These are phyloP conservation scores for Lachancea mirantina DNA, from an alignment of 805 yeast species.

Conservation along the genomic window DNA sequence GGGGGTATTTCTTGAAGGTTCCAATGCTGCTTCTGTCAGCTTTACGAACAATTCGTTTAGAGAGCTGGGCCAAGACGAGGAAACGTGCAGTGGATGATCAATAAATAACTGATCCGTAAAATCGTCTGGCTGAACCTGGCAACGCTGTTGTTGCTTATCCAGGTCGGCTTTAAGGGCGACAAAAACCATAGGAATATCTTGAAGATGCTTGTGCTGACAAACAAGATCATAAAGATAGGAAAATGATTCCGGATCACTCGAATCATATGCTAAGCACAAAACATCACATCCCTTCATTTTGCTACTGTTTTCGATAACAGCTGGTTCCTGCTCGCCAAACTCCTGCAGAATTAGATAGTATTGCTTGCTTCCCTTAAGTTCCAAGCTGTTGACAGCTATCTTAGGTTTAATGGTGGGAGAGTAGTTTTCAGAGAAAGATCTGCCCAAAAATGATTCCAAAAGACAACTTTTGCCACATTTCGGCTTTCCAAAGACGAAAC, in stretches of 20 bases:
- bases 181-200: conserved; percentile 71
- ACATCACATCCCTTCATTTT: conserved; percentile 85
- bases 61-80: conserved; percentile 85
- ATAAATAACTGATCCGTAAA: conserved; percentile 60
- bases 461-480: conserved; percentile 84
- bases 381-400: conserved; percentile 86
- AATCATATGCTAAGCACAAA: conserved; percentile 82
- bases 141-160: conserved; percentile 91
- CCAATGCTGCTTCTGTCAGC: conserved; percentile 78
- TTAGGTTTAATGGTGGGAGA: conserved; percentile 78
- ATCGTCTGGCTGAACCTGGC: conserved; percentile 79
- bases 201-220: conserved; percentile 47
- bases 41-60: conserved; percentile 78
- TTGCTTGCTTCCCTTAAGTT: conserved; percentile 89
- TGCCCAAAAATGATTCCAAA: conserved; percentile 71
- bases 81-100: conserved; percentile 83
- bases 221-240: conserved; percentile 71
- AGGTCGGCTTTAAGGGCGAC: conserved; percentile 94
- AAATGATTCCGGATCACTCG: conserved; percentile 93
- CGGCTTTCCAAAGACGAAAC: conserved; percentile 79
- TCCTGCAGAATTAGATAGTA: conserved; percentile 89
- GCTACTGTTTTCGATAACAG: conserved; percentile 61
- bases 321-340: conserved; percentile 78
- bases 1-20: conserved; percentile 73
- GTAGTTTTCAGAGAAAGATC: conserved; percentile 61